Evolutionary conservation across 169 alveolate species (phyloP), one percentile per base, ranked within the genome.

Genomic region (Pseudocohnilembus persalinus): DNA sequence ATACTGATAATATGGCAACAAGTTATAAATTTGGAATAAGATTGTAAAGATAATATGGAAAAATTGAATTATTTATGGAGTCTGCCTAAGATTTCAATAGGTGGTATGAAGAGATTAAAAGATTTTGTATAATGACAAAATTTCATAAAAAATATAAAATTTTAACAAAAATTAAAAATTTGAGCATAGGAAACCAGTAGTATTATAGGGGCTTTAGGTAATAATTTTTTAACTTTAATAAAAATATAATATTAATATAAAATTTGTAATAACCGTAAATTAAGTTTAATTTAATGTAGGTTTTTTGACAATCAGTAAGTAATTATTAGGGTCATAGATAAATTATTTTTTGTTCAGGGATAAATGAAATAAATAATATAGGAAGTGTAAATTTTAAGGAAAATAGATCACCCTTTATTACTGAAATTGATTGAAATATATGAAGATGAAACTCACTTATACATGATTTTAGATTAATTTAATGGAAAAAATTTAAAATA

Each of bases 1-100:
- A 49, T 63, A 29, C 74, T 1, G 84, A 79, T 49, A 79, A 79
- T 63, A 29, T 76, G 0, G 31, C 35, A 6, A 49, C 30, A 33
- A 79, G 63, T 63, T 81, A 74, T 81, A 86, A 81, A 81, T 86
- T 79, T 86, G 90, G 90, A 6, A 49, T 86, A 28, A 73, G 90
- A 74, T 65, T 86, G n/a, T 32, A 86, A 29, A 74, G 78, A 31
- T 83, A 82, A 64, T 29, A 81, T n/a, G 68, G 74, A 16, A 30
- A 80, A 31, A 49, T 78, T 29, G 80, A 73, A 64, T 82, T 86
- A n/a, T 31, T 86, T 26, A 34, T 81, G 20, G 90, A 86, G 49
- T 30, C 30, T 11, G 35, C 76, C 30, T 78, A 86, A 33, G 11
- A 63, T 27, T 86, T 86, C 68, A 86, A 79, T 64, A 86, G 80